Base-by-base conservation (phyloP, 2,329 filamentous ascomycete genomes). In the Coniochaeta sp. region DNA sequence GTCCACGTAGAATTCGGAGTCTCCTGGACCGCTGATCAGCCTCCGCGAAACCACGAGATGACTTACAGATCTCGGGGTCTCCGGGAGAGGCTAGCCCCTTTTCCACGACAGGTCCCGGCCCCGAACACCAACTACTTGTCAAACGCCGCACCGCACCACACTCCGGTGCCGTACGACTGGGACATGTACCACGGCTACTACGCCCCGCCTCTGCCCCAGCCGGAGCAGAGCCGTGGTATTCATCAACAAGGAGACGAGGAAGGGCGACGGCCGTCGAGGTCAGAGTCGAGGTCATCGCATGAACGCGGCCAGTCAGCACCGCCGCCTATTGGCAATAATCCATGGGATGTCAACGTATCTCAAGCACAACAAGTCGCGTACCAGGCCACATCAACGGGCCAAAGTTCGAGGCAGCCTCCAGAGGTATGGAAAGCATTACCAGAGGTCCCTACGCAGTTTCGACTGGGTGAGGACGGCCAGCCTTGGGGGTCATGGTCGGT, bases 1-100 rank as follows among this genome's bases (percentile, higher is more conserved):
- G 69, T 83, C 11, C 77, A 80, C 59, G 69, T 83, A 61, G 80
- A 81, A 66, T 80, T 82, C 61, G 79, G 81, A 33, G 69, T 83
- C 26, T 81, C 80, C 0, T 81, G 78, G 75, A 74, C 75, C 28
- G 72, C 73, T n/a, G 74, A 74, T 43, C 73, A 77, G 60, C 62
- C 74, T 14, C 72, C 76, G 14, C 78, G 75, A 61, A 75, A 70
- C 58, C 78, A 79, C 62, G 75, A 76, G 31, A 62, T 80, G 62
- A 77, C 77, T 52, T 82, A 79, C 64, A 76, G 74, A 64, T 82
- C 80, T 19, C 75, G 75, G 60, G 75, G 72, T 59, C 67, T 78
- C 59, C 77, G 78, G 62, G 68, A 80, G 64, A 71, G 75, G 68
- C 62, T 70, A 59, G 64, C 75, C 22, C 69, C 73, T 34, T 79